Base-by-base conservation (phyloP, 148 eudicot genomes). In the Diospyros kaki region DNA sequence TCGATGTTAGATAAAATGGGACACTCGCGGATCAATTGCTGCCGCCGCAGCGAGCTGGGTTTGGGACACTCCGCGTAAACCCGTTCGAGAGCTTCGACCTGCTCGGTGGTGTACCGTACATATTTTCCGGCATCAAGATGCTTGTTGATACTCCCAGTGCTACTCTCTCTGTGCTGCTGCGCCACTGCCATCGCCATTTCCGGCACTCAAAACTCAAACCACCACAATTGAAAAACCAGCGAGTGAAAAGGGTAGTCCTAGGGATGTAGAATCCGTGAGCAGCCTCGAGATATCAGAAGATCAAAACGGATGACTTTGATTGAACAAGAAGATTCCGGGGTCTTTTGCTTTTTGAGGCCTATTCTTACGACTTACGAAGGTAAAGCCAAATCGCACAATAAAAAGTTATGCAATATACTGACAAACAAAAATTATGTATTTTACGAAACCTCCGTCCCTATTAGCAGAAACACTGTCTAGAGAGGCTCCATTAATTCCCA, bases 61-160 rank as follows among this genome's bases (percentile, higher is more conserved):
- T 93, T 93, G 0, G 98, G 98, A 18, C 98, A 93, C 86, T 93
- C 98, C 0, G 89, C 84, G 58, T 93, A 93, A 3, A 93, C 96
- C 54, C 93, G 78, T 73, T 93, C 98, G 14, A 93, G 70, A 7
- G 96, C 98, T 68, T 93, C 96, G 63, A 93, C 93, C 75, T 93
- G 98, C 85, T 93, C 98, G 6, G 94, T 81, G 6, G 98, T 91
- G 78, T 93, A 93, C 66, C 96, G 51, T 1, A 93, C 98, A 67
- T 93, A 93, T 72, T 93, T 93, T 2, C 98, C 96, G 12, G 82
- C 73, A 66, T 89, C 98, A 0, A 82, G 74, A 46, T 80, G 91
- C 58, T 80, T 85, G 59, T 50, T 77, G 59, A 82, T 83, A 59
- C 91, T 90, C 4, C 88, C 90, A 48, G 87, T 87, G 75, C 90